Conservation (phyloP, 495 filamentous ascomycete species). For the Aspergillus carlsbadensis region DNA sequence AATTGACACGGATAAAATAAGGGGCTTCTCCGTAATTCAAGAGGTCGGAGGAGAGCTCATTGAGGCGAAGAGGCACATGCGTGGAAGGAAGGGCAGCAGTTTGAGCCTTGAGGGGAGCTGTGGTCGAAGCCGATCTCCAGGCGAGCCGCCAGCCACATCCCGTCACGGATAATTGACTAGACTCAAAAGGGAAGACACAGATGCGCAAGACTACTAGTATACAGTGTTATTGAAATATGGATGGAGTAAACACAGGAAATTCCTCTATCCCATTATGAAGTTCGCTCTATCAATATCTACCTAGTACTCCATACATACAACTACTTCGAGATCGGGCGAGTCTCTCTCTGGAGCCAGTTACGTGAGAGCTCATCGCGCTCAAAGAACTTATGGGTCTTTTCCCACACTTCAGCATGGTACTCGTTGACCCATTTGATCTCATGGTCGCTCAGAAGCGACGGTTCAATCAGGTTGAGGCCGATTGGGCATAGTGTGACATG, state of each 20-base stretch:
- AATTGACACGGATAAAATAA: background rate
- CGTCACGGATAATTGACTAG: background rate
- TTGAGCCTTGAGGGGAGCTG: background rate
- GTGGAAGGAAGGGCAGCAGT: constrained; percentile 3
- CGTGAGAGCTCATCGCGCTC: constrained; percentile 64
- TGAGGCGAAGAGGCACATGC: background rate
- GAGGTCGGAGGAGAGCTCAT: background rate
- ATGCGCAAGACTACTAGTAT: background rate
- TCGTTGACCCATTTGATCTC: constrained; percentile 88
- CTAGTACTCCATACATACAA: background rate
- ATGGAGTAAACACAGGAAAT: too few species aligned
- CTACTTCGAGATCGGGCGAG: constrained; percentile 50
- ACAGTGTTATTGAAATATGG: background rate
- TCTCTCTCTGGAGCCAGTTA: constrained; percentile 87
- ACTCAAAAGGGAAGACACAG: background rate
- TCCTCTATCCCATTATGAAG: background rate
- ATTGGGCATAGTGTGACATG: constrained; percentile 96
- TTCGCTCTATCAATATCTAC: background rate
- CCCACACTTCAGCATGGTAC: constrained; percentile 78
- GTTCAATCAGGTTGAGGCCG: constrained; percentile 85
- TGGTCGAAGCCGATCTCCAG: constrained; percentile 15
- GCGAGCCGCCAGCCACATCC: constrained; percentile 23
- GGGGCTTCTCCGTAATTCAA: background rate
- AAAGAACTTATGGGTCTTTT: constrained; percentile 83
- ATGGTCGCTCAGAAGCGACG: constrained; percentile 62